These are phyloP conservation scores for Solanum paucissectum DNA, from an alignment of 257 asterid species.

Conservation along the genomic window DNA sequence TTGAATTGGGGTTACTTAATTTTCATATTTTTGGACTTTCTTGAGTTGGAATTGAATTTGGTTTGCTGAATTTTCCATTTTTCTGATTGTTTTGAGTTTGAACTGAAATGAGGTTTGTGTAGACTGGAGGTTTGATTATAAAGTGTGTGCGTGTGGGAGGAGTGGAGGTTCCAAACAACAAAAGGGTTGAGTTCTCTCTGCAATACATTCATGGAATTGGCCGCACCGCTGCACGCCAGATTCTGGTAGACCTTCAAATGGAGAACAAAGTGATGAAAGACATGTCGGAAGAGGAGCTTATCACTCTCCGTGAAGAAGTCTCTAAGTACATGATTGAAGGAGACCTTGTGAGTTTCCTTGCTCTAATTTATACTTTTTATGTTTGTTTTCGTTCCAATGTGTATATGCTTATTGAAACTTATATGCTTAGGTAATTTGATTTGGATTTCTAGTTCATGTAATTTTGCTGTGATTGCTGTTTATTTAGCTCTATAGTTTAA, in stretches of 20 bases:
- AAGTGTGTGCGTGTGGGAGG: slow-evolving; percentile 98
- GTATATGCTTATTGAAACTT: background rate
- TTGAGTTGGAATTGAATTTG: background rate
- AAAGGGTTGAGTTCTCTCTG: slow-evolving; percentile 77
- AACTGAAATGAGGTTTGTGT: background rate
- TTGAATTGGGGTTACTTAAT: background rate
- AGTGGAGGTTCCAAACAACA: slow-evolving; percentile 93
- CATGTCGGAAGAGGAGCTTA: slow-evolving; percentile 84
- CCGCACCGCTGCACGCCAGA: slow-evolving; percentile 60
- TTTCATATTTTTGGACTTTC: background rate
- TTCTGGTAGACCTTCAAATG: slow-evolving; percentile 50
- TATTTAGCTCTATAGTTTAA: background rate
- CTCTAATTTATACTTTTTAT: background rate
- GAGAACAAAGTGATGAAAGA: slow-evolving; percentile 80
- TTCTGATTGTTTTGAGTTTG: background rate
- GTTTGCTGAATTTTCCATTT: background rate
- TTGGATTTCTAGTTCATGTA: background rate
- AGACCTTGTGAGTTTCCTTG: slow-evolving; percentile 54
- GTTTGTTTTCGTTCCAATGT: background rate
- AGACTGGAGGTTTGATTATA: slow-evolving; percentile 72
- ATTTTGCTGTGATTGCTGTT: background rate
- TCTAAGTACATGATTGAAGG: slow-evolving; percentile 93
- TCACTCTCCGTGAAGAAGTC: slow-evolving; percentile 81
- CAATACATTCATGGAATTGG: slow-evolving; percentile 97
- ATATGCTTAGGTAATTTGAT: background rate